Evolutionary conservation across 805 yeast genomes (phyloP).

Genomic region (Sugiyamaella floridensis): DNA sequence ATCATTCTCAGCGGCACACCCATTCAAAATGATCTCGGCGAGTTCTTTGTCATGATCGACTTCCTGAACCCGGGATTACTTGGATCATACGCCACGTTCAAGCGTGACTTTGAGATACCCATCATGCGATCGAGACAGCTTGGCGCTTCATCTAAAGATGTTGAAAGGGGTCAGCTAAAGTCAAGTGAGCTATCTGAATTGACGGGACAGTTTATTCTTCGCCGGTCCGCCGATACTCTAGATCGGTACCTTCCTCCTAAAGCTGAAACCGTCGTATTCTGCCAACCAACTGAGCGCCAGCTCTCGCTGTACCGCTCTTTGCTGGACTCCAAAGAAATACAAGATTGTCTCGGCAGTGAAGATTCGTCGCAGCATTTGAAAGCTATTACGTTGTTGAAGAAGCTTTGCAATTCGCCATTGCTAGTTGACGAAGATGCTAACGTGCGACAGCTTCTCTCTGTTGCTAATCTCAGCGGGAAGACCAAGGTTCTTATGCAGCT

Average conservation of each 20-base stretch:
- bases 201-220: constrained; percentile 59
- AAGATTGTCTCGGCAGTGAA: constrained; percentile 29
- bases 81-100: constrained; percentile 49
- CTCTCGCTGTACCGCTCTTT: constrained; percentile 47
- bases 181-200: constrained; percentile 57
- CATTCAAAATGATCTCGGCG: constrained; percentile 83
- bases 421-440: constrained; percentile 49
- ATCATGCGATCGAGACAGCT: constrained; percentile 64
- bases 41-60: constrained; percentile 72
- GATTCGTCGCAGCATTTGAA: constrained; percentile 42
- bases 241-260: constrained; percentile 59
- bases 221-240: constrained; percentile 60
- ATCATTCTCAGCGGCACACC: constrained; percentile 84
- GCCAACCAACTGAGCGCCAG: constrained; percentile 66
- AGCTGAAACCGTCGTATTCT: constrained; percentile 69
- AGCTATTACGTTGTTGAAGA: constrained; percentile 66
- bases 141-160: constrained; percentile 43
- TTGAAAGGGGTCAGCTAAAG: constrained; percentile 51
- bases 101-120: constrained; percentile 54
- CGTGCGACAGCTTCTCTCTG: constrained; percentile 8
- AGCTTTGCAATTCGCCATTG: constrained; percentile 77
- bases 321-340: constrained; percentile 30
- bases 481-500: constrained; percentile 52
- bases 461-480: constrained; percentile 47
- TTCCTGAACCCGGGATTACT: constrained; percentile 80